These are phyloP conservation scores for Sporisorium scitamineum DNA, from an alignment of 1,284 basidiomycete species.

Conservation along the genomic window DNA sequence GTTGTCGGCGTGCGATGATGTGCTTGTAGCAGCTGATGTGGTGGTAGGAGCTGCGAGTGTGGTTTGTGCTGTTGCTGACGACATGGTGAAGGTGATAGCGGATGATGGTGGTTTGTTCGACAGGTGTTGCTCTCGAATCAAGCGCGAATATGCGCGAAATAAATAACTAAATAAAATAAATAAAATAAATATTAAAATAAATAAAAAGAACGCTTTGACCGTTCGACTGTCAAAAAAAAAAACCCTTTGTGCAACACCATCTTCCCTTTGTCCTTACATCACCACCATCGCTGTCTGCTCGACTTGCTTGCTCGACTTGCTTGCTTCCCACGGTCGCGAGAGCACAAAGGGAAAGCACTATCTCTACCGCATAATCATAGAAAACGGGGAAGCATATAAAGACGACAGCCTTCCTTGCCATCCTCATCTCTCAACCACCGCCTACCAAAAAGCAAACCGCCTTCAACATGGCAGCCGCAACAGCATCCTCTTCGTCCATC, in stretches of 20 bases:
- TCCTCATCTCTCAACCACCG: background rate
- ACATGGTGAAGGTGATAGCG: constrained; percentile 3
- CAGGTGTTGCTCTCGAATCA: constrained; percentile 21
- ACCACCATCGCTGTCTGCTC: background rate
- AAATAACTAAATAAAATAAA: background rate
- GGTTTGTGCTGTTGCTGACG: constrained; percentile 5
- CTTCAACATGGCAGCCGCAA: constrained; percentile 20
- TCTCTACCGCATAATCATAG: background rate
- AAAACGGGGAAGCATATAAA: background rate
- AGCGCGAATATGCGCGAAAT: background rate
- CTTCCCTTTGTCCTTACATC: constrained; percentile 13
- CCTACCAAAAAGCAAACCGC: background rate
- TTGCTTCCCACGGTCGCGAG: constrained; percentile 4
- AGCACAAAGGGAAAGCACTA: background rate
- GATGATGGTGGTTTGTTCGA: constrained; percentile 5
- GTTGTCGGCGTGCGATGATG: constrained; percentile 7
- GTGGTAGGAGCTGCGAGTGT: background rate
- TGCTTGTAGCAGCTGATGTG: constrained; percentile 9
- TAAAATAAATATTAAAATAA: background rate
- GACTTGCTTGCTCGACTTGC: background rate
- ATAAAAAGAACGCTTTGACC: background rate
- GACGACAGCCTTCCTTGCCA: background rate
- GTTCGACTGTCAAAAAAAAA: background rate
- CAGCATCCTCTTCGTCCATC: constrained; percentile 15
- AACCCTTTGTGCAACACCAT: background rate